Conservation (phyloP, 139 green algal species). For the Picochlorum costavermella region DNA sequence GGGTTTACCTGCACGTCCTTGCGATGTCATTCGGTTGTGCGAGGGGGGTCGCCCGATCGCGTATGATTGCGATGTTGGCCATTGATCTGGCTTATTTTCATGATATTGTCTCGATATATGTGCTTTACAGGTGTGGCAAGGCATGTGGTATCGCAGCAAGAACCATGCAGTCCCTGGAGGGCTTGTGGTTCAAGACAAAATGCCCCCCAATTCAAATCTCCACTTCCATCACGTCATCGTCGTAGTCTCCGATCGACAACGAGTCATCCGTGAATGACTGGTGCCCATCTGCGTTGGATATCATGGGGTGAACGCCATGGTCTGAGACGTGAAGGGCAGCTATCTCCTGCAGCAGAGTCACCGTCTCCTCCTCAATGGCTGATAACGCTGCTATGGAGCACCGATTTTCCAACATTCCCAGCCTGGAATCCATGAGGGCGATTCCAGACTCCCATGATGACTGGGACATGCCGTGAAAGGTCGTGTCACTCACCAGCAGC, state of each 20-base stretch:
- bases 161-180: conserved; percentile 2
- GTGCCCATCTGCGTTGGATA: background rate
- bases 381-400: conserved; percentile 3
- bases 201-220: background rate
- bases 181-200: background rate
- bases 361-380: conserved; percentile 1
- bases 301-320: background rate
- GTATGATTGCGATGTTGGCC: background rate
- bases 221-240: background rate
- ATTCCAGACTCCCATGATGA: conserved; percentile 3
- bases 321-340: background rate
- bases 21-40: conserved; percentile 5
- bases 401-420: conserved; percentile 1
- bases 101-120: background rate
- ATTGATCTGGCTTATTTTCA: background rate
- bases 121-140: background rate
- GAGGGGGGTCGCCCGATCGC: background rate
- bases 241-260: conserved; percentile 2
- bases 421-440: background rate
- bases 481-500: background rate
- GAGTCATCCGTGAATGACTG: background rate
- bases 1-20: background rate
- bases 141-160: background rate
- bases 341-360: conserved; percentile 1
- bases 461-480: conserved; percentile 1